phyloP scores from a whole-genome alignment of 768 basidiomycete genomes.

The Phanerodontia chrysosporium region DNA sequence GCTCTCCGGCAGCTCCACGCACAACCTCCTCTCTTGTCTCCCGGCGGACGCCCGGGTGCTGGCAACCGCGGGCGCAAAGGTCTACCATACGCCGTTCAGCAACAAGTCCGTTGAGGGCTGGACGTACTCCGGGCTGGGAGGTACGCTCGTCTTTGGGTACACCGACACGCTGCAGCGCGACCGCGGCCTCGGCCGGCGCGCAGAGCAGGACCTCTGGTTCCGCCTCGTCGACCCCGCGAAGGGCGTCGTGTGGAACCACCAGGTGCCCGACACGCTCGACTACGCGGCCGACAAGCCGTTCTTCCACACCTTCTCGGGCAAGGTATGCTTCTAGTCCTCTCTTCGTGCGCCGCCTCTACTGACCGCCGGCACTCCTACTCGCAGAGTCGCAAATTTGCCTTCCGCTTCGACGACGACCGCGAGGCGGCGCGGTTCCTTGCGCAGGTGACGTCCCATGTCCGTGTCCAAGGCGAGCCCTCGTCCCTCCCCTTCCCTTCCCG shows the following conservation, averaged over 20 bases:
- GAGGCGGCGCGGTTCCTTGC: slow-evolving; percentile 59
- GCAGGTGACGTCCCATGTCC: slow-evolving; percentile 51
- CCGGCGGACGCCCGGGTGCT: slow-evolving; percentile 33
- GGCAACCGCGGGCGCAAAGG: slow-evolving; percentile 50
- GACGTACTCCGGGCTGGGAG: slow-evolving; percentile 56
- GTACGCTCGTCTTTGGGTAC: slow-evolving; percentile 51
- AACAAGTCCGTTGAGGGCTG: slow-evolving; percentile 45
- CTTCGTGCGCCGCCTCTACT: background rate
- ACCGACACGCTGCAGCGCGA: slow-evolving; percentile 18
- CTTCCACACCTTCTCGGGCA: slow-evolving; percentile 86
- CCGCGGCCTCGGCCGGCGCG: slow-evolving; percentile 17
- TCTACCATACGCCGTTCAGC: slow-evolving; percentile 58
- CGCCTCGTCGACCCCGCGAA: slow-evolving; percentile 53
- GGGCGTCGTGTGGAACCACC: slow-evolving; percentile 62
- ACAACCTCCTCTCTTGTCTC: slow-evolving; percentile 20
- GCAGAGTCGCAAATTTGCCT: slow-evolving; percentile 45
- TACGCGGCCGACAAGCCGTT: slow-evolving; percentile 86
- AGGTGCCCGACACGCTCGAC: slow-evolving; percentile 52
- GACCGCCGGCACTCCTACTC: slow-evolving; percentile 17
- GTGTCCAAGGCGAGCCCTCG: slow-evolving; percentile 32
- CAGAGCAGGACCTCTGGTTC: slow-evolving; percentile 51
- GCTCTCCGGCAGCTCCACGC: slow-evolving; percentile 15
- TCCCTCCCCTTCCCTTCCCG: background rate
- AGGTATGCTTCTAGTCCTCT: slow-evolving; percentile 45
- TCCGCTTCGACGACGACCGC: slow-evolving; percentile 55